These are phyloP conservation scores for Solanum bulbocastanum DNA, from an alignment of 257 asterid genomes.

Conservation along the genomic window DNA sequence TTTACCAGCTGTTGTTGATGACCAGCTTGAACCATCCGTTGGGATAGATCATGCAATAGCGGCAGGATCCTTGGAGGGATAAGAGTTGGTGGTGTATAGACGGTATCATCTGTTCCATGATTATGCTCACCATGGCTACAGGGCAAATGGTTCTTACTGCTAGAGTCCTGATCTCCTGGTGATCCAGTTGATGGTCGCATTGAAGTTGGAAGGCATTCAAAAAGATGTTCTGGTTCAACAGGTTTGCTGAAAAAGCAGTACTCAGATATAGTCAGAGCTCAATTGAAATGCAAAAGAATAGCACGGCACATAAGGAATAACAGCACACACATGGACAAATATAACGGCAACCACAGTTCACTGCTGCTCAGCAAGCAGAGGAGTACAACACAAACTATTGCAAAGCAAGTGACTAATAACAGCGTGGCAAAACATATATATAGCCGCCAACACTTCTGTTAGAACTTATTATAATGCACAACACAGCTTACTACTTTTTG, in stretches of 20 bases:
- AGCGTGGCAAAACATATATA: neutral
- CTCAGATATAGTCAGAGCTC: neutral
- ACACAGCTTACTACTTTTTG: neutral
- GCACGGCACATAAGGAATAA: neutral
- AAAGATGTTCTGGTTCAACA: conserved; percentile 97
- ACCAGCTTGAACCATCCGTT: conserved; percentile 93
- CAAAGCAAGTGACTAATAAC: neutral
- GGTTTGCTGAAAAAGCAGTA: conserved; percentile 61
- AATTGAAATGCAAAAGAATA: neutral
- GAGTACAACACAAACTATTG: neutral
- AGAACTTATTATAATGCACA: neutral
- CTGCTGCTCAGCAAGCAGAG: neutral
- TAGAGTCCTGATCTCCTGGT: conserved; percentile 53
- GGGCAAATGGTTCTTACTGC: conserved; percentile 57
- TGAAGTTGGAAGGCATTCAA: conserved; percentile 97
- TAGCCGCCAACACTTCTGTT: neutral
- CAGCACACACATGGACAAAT: neutral
- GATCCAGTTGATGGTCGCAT: conserved; percentile 93
- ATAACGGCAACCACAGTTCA: neutral
- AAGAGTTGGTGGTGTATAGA: conserved; percentile 79
- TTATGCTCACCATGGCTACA: conserved; percentile 60
- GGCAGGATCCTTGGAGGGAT: conserved; percentile 93
- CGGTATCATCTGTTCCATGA: conserved; percentile 46
- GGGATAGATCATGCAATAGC: conserved; percentile 86
- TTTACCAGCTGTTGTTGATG: conserved; percentile 71